phyloP scores from a whole-genome alignment of 2,329 filamentous ascomycete species.

The Tolypocladium sp. region DNA sequence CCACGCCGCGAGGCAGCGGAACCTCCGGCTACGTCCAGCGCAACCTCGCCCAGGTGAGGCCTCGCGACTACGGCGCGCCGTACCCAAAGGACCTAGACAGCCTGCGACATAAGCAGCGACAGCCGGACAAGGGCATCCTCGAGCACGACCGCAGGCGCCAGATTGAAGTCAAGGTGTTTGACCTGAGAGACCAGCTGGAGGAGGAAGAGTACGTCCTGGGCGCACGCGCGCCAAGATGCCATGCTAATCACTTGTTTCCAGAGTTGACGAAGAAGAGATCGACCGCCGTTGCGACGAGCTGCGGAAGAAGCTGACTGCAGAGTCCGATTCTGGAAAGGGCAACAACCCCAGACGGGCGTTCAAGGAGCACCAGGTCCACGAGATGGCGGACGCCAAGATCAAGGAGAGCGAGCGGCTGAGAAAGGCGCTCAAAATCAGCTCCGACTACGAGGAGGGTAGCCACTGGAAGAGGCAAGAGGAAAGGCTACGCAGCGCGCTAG shows the following conservation, averaged over 20 bases:
- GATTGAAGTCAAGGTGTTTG: slow-evolving; percentile 88
- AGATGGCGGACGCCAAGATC: slow-evolving; percentile 92
- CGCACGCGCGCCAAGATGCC: neutral
- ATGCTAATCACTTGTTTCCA: slow-evolving; percentile 21
- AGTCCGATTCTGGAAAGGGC: slow-evolving; percentile 23
- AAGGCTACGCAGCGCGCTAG: slow-evolving; percentile 37
- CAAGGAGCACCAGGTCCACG: slow-evolving; percentile 92
- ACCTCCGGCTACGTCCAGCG: slow-evolving; percentile 97
- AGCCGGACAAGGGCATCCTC: slow-evolving; percentile 86
- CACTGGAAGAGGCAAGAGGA: slow-evolving; percentile 84
- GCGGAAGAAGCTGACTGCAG: slow-evolving; percentile 28
- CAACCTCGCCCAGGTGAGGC: slow-evolving; percentile 81
- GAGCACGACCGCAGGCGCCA: slow-evolving; percentile 89
- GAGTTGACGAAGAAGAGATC: slow-evolving; percentile 82
- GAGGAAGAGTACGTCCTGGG: slow-evolving; percentile 59
- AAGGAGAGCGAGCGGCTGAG: slow-evolving; percentile 86
- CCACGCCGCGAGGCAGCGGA: slow-evolving; percentile 86
- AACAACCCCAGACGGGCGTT: slow-evolving; percentile 43
- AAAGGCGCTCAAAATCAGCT: slow-evolving; percentile 77
- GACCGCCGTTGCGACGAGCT: slow-evolving; percentile 48
- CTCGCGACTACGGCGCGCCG: slow-evolving; percentile 70
- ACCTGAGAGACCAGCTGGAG: slow-evolving; percentile 82
- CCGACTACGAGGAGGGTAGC: slow-evolving; percentile 75
- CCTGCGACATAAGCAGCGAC: slow-evolving; percentile 66
- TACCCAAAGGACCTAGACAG: slow-evolving; percentile 64